Conservation (phyloP, 1,284 basidiomycete species). For the Irpex sp. region DNA sequence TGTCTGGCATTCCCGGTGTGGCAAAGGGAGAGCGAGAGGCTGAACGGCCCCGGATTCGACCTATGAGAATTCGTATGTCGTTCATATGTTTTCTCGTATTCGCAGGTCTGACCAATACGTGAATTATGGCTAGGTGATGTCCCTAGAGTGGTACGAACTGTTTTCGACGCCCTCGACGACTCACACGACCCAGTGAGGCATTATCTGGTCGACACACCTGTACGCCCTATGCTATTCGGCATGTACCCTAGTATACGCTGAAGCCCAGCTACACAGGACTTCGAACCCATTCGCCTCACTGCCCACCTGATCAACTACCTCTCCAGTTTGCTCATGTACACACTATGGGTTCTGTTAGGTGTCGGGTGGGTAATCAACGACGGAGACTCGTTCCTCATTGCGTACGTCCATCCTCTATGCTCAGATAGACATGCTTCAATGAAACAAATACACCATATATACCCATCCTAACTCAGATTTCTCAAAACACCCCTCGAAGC, state of each 20-base stretch:
- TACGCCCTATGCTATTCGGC: neutral
- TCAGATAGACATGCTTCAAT: neutral
- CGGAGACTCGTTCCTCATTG: neutral
- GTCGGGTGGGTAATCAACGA: neutral
- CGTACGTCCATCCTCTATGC: neutral
- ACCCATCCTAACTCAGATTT: neutral
- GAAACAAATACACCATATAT: neutral
- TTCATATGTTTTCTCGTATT: neutral
- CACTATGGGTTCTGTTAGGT: neutral
- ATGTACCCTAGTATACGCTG: neutral
- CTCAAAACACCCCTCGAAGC: neutral
- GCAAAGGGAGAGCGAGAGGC: neutral
- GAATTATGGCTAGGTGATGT: neutral
- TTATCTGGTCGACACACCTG: neutral
- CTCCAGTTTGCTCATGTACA: neutral
- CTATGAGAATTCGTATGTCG: neutral
- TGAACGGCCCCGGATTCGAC: neutral
- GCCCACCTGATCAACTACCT: neutral
- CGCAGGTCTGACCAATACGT: neutral
- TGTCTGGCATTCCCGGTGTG: too few species aligned
- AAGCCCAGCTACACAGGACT: neutral
- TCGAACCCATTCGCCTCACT: neutral
- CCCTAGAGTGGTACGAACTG: neutral
- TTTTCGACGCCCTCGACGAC: neutral
- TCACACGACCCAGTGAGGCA: slow-evolving; percentile 1